These are phyloP conservation scores for Aeschynomene evenia DNA, from an alignment of 306 rosid species.

Conservation along the genomic window DNA sequence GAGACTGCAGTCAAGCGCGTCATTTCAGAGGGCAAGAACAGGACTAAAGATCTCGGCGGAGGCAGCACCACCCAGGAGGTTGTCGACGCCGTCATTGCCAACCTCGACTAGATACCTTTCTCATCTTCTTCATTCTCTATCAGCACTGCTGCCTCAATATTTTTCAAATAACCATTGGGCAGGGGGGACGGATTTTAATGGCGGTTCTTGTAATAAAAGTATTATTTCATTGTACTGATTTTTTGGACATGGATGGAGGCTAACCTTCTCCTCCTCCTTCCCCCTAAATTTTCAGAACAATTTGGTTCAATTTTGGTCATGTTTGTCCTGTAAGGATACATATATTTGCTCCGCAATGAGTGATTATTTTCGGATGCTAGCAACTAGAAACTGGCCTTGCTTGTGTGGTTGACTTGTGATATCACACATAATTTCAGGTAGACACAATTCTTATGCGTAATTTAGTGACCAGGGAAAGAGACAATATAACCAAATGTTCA, in stretches of 20 bases:
- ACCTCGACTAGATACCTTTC: constrained; percentile 40
- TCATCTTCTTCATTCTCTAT: background rate
- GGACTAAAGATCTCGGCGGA: constrained; percentile 81
- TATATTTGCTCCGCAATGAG: background rate
- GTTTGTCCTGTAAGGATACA: background rate
- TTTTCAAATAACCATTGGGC: background rate
- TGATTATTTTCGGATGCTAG: background rate
- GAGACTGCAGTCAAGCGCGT: constrained; percentile 78
- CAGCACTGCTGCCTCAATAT: background rate
- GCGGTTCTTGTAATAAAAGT: background rate
- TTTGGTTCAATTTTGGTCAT: background rate
- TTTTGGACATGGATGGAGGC: background rate
- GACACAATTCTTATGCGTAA: background rate
- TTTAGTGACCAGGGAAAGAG: background rate
- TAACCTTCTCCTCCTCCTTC: background rate
- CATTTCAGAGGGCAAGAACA: constrained; percentile 51
- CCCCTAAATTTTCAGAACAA: background rate
- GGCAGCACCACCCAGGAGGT: constrained; percentile 61
- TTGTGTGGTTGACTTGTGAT: background rate
- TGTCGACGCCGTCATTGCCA: constrained; percentile 66
- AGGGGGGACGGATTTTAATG: background rate
- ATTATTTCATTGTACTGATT: background rate
- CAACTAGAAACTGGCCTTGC: background rate
- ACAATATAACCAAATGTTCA: background rate
- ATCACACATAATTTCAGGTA: background rate